Percentiles rank a stretch among this genome's conserved stretches.
Evolutionary conservation across 2,329 filamentous ascomycete genomes (phyloP).

Genomic region (Claviceps pusilla): DNA sequence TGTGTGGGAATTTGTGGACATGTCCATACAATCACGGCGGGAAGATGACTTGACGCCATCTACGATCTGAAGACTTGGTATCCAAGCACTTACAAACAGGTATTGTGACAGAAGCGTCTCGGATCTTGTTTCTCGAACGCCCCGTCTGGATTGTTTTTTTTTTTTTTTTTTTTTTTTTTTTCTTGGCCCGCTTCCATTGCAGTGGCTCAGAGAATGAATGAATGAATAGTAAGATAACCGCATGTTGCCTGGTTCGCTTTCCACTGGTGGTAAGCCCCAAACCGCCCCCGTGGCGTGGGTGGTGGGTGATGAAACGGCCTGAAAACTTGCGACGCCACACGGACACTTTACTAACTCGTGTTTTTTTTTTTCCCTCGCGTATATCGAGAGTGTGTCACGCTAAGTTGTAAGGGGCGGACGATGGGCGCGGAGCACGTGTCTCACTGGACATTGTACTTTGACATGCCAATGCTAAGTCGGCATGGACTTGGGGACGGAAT

Average conservation of each 20-base stretch:
- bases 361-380: not conserved
- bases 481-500: no score
- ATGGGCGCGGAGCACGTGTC: no score
- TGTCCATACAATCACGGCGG: not conserved
- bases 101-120: slow-evolving; percentile 22
- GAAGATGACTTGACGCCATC: no score
- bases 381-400: not conserved
- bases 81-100: no score
- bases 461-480: no score
- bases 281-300: not conserved
- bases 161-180: not conserved
- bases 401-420: no score
- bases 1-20: no score
- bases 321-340: not conserved
- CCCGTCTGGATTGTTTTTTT: not conserved
- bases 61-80: no score
- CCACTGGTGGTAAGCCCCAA: not conserved
- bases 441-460: no score
- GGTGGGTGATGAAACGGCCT: not conserved
- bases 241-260: no score
- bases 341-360: not conserved
- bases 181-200: not conserved
- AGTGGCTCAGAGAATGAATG: no score
- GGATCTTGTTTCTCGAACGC: slow-evolving; percentile 16
- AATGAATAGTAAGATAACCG: no score